Evolutionary conservation across 495 filamentous ascomycete species (phyloP), one percentile per base, ranked within the genome.

Genomic region (Neurospora pannonica): DNA sequence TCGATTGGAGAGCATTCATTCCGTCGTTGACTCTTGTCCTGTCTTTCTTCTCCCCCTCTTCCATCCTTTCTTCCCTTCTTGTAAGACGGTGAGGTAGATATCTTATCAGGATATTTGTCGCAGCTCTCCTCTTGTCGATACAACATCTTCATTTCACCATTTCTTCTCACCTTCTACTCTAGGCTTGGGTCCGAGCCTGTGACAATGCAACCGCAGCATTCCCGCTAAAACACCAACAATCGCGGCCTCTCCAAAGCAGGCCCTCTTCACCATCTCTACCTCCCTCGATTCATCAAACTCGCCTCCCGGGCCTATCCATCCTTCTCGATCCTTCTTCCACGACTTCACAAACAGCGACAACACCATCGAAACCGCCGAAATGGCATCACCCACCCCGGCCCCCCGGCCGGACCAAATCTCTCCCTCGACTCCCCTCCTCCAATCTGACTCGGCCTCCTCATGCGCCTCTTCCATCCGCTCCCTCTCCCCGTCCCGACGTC

Each of bases 391-490:
- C 36, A 72, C 62, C 37, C 40, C 72, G 74, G 60, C 48, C 43
- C 43, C 72, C 67, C 73, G 39, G 39, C 54, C 40, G 70, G 75
- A 72, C 74, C 78, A 60, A 54, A 54, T 62, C 6, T 39, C 69
- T 31, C 19, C 34, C 67, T 77, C 81, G 28, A 74, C 76, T 21
- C 74, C 76, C 13, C 79, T 81, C 70, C 79, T 80, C 71, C 77
- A 73, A 74, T 76, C 70, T 74, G 82, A 79, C 79, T 80, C 67
- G 54, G 74, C 80, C 37, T 80, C 77, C 74, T 80, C 82, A 24
- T 79, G 81, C 39, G 71, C 74, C 43, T 78, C 82, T 9, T 81
- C 81, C n/a, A 62, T 81, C 39, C 83, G 79, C 74, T 82, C 84
- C 48, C 76, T 72, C 38, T 80, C 80, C 46, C 77, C 79, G 38